phyloP scores from a whole-genome alignment of 1,284 basidiomycete genomes.

The Tausonia pullulans region DNA sequence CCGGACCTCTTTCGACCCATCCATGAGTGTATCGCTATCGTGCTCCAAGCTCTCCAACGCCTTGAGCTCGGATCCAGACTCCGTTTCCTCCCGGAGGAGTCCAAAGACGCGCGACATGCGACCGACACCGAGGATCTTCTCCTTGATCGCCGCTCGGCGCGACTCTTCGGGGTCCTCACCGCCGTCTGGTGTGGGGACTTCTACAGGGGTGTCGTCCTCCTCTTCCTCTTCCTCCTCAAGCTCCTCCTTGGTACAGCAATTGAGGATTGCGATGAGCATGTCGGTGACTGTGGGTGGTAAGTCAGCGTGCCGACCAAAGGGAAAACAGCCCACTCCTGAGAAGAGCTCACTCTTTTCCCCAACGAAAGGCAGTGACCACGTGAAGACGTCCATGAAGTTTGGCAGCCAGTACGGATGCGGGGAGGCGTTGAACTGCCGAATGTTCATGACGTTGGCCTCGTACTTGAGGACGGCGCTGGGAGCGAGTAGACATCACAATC shows the following conservation, averaged over 20 bases:
- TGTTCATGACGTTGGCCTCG: conserved; percentile 89
- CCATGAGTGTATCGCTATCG: conserved; percentile 55
- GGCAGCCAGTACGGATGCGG: conserved; percentile 95
- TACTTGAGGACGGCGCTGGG: conserved; percentile 74
- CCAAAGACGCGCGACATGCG: conserved; percentile 95
- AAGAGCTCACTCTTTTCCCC: conserved; percentile 76
- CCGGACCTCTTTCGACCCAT: conserved; percentile 1
- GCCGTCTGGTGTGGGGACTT: neutral
- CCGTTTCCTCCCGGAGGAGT: conserved; percentile 91
- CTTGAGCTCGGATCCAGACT: conserved; percentile 94
- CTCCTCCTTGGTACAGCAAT: conserved; percentile 89
- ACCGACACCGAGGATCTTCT: conserved; percentile 97
- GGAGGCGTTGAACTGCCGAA: conserved; percentile 59
- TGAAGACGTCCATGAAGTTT: conserved; percentile 99
- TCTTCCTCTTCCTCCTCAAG: conserved; percentile 71
- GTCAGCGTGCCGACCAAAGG: too few relatives aligned
- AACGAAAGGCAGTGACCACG: conserved; percentile 97
- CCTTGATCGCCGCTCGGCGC: conserved; percentile 76
- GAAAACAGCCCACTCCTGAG: too few relatives aligned
- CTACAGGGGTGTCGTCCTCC: conserved; percentile 16
- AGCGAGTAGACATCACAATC: neutral
- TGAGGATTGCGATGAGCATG: conserved; percentile 89
- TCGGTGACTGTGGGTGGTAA: conserved; percentile 58
- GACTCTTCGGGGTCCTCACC: conserved; percentile 22
- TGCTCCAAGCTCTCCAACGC: conserved; percentile 63